Conservation (phyloP, 2,329 filamentous ascomycete species). For the Verticillium isaacii region DNA sequence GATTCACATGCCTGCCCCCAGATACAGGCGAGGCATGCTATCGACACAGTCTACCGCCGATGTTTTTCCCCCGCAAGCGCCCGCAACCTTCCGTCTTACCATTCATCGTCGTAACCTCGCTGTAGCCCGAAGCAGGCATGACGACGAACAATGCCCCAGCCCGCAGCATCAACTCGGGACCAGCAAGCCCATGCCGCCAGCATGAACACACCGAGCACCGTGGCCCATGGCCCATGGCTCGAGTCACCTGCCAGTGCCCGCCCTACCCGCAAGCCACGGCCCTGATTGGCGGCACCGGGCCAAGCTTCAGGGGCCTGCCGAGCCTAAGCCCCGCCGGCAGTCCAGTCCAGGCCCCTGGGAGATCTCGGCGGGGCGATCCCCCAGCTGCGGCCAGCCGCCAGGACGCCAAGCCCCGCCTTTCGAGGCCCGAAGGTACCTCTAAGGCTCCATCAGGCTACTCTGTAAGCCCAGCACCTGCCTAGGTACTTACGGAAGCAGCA, state of each 20-base stretch:
- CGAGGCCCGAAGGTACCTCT: no score
- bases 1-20: background rate
- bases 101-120: background rate
- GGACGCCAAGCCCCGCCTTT: no score
- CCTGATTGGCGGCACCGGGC: background rate
- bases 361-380: background rate
- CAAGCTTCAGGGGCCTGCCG: conserved; percentile 3
- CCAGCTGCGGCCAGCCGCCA: background rate
- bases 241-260: background rate
- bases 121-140: background rate
- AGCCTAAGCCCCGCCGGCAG: conserved; percentile 1
- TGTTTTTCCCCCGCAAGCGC: no score
- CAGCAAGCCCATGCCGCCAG: background rate
- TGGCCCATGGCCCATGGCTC: no score
- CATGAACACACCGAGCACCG: no score
- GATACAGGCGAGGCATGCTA: background rate
- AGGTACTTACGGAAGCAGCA: background rate
- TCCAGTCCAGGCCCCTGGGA: background rate
- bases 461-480: no score
- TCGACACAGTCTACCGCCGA: no score
- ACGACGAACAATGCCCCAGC: background rate
- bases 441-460: no score
- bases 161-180: background rate
- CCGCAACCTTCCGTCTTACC: background rate
- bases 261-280: background rate